Evolutionary conservation across 371 early-diverging fungal species (phyloP), one percentile per base, ranked within the genome.

Genomic region (Blastocladiella emersonii): DNA sequence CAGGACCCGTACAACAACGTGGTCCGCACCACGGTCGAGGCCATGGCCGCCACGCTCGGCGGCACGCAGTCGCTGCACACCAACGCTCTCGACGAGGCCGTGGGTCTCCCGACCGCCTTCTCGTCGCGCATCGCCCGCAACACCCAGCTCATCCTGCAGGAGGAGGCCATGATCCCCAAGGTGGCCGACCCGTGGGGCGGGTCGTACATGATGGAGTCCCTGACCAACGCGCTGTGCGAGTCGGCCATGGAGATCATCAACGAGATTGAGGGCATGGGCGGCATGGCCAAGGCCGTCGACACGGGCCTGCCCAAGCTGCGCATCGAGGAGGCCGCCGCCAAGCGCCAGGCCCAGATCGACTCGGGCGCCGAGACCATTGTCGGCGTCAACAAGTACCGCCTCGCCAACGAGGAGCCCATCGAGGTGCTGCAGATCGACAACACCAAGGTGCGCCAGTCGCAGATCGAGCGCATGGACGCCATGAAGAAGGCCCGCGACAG

Each of bases 41-140:
- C 91, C 34, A 88, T 91, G 89, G 89, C 90, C 3, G 90, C 91
- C 36, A 84, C 85, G 1, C 76, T 91, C 34, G 91, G 91, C 61
- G 90, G 91, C 60, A 91, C 91, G 2, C 91, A 91, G 76, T 87
- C 88, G 5, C 71, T 91, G 44, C 90, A 91, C 71, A 91, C 90
- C 21, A 91, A 91, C 68, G 82, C 89, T 7, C 77, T 88, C 61
- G 91, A 91, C 68, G 91, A 91, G 66, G 91, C 90, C 37, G 66
- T 67, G 3, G 91, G 90, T 7, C 73, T 91, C 57, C 91, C 90
- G 0, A 90, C 91, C 15, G 85, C 86, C 65, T 85, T 84, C 70
- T 82, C 82, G 66, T 85, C 89, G 3, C 81, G 90, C 61, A 87
- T 91, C 67, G 91, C 91, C 7, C 77, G 91, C 65, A 91, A 91